phyloP scores from a whole-genome alignment of 495 filamentous ascomycete species.

The Aspergillus asperescens region DNA sequence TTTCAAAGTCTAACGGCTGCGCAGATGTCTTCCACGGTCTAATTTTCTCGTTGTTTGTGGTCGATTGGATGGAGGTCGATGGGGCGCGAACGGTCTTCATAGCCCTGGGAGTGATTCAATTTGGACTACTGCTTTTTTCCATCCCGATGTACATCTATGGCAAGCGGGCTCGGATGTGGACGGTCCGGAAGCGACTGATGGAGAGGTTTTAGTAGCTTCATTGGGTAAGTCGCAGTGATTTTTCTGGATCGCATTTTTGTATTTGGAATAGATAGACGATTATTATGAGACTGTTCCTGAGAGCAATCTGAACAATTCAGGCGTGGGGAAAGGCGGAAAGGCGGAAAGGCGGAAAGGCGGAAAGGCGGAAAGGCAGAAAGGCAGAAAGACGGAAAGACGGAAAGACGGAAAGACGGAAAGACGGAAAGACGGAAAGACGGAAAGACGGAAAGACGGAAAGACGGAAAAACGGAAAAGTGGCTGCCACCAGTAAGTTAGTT shows the following conservation, averaged over 20 bases:
- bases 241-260: neutral
- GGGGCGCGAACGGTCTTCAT: constrained; percentile 76
- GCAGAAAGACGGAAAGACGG: no score
- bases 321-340: no score
- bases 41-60: constrained; percentile 88
- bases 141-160: constrained; percentile 97
- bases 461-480: no score
- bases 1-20: neutral
- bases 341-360: no score
- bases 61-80: constrained; percentile 70
- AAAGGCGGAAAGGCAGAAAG: no score
- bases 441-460: no score
- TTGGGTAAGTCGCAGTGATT: neutral
- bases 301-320: no score
- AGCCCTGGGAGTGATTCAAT: constrained; percentile 80
- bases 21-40: constrained; percentile 80
- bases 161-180: constrained; percentile 96
- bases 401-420: no score
- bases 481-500: no score
- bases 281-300: no score
- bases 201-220: constrained; percentile 60
- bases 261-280: no score
- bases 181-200: constrained; percentile 81
- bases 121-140: constrained; percentile 65
- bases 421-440: no score